Conservation (phyloP, 176 grass and related monocot genomes). For the Eragrostis nindensis region DNA sequence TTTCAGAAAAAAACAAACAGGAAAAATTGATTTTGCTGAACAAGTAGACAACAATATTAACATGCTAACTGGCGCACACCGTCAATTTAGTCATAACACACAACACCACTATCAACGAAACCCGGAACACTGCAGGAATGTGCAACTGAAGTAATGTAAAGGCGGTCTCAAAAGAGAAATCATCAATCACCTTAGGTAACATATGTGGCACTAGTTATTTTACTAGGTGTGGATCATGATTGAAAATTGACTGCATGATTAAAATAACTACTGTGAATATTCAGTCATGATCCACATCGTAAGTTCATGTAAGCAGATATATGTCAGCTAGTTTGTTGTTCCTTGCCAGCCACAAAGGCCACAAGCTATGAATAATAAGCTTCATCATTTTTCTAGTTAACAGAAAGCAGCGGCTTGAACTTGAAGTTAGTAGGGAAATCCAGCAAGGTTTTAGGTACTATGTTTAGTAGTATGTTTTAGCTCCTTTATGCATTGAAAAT, state of each 20-base stretch:
- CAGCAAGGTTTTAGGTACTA: neutral
- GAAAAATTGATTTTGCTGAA: neutral
- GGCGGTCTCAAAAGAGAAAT: neutral
- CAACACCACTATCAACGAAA: neutral
- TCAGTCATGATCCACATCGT: neutral
- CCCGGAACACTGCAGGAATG: neutral
- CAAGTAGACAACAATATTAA: too few species aligned
- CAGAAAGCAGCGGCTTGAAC: neutral
- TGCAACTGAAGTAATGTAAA: neutral
- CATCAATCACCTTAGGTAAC: neutral
- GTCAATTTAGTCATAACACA: too few species aligned
- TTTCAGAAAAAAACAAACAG: neutral
- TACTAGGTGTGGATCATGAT: too few species aligned
- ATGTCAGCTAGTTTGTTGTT: neutral
- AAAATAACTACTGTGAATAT: too few species aligned
- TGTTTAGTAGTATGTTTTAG: too few species aligned
- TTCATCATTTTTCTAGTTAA: neutral
- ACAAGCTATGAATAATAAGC: neutral
- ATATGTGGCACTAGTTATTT: too few species aligned
- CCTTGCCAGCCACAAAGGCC: neutral
- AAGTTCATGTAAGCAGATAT: neutral
- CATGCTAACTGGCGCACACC: too few species aligned
- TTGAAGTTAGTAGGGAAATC: neutral
- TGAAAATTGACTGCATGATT: too few species aligned
- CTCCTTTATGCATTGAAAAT: too few species aligned